These are phyloP conservation scores for Stevia rebaudiana DNA, from an alignment of 140 eudicot genomes.

Conservation along the genomic window DNA sequence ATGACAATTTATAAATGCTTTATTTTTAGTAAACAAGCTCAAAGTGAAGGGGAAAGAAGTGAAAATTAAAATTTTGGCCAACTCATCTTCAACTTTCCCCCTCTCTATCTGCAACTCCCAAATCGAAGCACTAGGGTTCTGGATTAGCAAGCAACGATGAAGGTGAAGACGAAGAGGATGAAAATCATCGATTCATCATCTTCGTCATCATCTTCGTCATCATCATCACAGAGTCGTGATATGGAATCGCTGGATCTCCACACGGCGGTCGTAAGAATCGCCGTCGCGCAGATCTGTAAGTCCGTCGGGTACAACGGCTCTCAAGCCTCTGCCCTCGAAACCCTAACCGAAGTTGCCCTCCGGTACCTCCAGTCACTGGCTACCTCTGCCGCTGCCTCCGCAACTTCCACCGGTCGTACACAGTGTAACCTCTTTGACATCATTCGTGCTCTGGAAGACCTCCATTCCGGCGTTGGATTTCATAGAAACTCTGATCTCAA, in stretches of 20 bases:
- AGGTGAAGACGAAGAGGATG: slow-evolving; percentile 22
- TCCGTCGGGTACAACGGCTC: slow-evolving; percentile 43
- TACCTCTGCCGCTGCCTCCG: slow-evolving; percentile 38
- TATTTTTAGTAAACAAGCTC: too few species aligned
- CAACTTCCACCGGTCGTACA: slow-evolving; percentile 46
- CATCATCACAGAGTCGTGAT: slow-evolving; percentile 7
- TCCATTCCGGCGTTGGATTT: slow-evolving; percentile 41
- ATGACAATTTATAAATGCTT: too few species aligned
- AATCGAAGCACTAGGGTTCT: slow-evolving; percentile 22
- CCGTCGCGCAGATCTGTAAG: slow-evolving; percentile 63
- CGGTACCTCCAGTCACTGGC: slow-evolving; percentile 41
- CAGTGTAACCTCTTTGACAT: slow-evolving; percentile 46
- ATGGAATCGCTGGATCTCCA: slow-evolving; percentile 14
- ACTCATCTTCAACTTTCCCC: too few species aligned
- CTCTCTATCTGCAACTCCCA: too few species aligned
- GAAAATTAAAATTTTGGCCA: too few species aligned
- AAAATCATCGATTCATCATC: slow-evolving; percentile 6
- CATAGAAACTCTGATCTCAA: slow-evolving; percentile 22
- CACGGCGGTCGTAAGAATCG: slow-evolving; percentile 25
- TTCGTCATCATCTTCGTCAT: background rate
- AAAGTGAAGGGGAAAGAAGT: too few species aligned
- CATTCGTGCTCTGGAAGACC: slow-evolving; percentile 40
- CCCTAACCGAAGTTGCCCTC: slow-evolving; percentile 46
- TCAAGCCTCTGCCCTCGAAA: slow-evolving; percentile 43
- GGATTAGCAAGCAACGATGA: slow-evolving; percentile 10